Base-by-base conservation (phyloP, 2,329 filamentous ascomycete species). In the Xylariaceae sp. region DNA sequence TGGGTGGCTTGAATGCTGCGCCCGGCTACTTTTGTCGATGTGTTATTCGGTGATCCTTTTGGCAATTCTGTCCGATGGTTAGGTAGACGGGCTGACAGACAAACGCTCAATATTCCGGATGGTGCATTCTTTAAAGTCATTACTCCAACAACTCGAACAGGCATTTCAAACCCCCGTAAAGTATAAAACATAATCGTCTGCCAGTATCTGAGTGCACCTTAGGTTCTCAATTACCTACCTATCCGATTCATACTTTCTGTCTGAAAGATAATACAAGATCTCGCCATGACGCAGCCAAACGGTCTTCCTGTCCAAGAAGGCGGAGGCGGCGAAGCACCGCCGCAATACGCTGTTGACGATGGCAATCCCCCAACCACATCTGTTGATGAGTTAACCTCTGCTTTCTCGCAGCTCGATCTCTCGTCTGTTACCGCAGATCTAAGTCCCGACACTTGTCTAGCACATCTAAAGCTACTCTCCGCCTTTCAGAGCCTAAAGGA, bases 401-500 rank as follows among this genome's bases (percentile, higher is more conserved):
- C 76, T 21, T 77, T 78, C 60, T 63, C 72, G 19, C 68, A 73
- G 42, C 71, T 80, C 12, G 61, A 66, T 0, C 61, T 82, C 16
- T 62, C 70, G 7, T 50, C 66, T 0, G 49, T 62, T 16, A 55
- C 67, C 10, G 51, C 57, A 2, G 61, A 71, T 4, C 79, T 83
- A 1, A 75, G 76, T 1, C 70, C 71, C 4, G 79, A 87, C 57
- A 79, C 85, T 42, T 90, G 88, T 61, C 81, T 90, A 20, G 87
- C 84, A 0, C 90, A 95, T 69, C 79, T 93, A 23, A 91, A 90
- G 69, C 77, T 93, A 0, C 78, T 93, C 1, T 82, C 85, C 50
- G 83, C 86, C 9, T 80, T 93, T 54, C 82, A 89, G 61, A 79
- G 79, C 32, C 73, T 93, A 51, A 88, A 87, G 59, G 85, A 90